Base-by-base conservation (phyloP, 331 rosid genomes). In the Rosa hybrid region DNA sequence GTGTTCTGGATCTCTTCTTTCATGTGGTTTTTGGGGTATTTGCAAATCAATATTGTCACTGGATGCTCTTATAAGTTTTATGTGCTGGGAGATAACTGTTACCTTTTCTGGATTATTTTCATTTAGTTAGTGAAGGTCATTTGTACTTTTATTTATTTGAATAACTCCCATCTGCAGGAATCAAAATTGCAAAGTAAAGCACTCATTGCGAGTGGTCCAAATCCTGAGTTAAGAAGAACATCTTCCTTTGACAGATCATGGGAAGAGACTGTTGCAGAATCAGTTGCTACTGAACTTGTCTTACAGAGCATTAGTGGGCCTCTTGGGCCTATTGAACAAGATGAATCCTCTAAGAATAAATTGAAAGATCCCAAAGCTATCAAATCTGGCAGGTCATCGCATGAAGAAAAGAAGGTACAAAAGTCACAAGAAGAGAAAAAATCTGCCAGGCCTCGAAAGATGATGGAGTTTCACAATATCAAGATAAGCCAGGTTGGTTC, bases 211-310 rank as follows among this genome's bases (percentile, higher is more conserved):
- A 75, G 87, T 68, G 74, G 91, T 75, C 80, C 90, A 67, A 78
- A 65, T 51, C 83, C 94, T 0, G 98, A 91, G 86, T 88, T 96
- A 75, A 88, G 94, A 84, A 88, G 98, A 86, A 91, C 99, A 50
- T 90, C 98, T 46, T 96, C 99, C 78, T 91, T 93, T 82, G 99
- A 96, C 80, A 87, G 97, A 87, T 76, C 91, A 72, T 96, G 97
- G 98, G 99, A 96, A 89, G 99, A 96, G 89, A 89, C 94, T 54
- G 95, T 96, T 62, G 97, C 99, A 81, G 99, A 96, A 84, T 93
- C 98, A 71, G 95, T 93, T 84, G 98, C 99, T 80, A 90, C 90
- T 83, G 97, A 93, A 86, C 94, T 93, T 76, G 97, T 93, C 82
- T 92, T 96, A 76, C 97, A 92, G 84, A 92, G 98, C 83, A 91